phyloP scores from a whole-genome alignment of 306 rosid genomes.

The Gleditsia sinensis region DNA sequence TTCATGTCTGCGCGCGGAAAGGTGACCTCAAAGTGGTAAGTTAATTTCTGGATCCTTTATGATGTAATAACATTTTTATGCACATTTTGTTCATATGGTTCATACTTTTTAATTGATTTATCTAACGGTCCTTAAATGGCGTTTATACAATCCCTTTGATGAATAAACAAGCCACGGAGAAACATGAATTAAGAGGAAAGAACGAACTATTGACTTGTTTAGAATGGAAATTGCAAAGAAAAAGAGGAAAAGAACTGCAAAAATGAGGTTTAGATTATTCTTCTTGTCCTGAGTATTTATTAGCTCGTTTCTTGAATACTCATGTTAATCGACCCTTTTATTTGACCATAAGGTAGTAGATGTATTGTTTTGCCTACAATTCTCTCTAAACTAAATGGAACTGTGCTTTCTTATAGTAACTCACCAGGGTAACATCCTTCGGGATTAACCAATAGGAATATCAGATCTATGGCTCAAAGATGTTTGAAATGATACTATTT shows the following conservation, averaged over 20 bases:
- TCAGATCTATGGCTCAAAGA: neutral
- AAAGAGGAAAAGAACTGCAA: neutral
- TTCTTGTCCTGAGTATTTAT: neutral
- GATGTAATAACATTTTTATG: neutral
- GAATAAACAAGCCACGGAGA: neutral
- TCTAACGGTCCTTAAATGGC: no score
- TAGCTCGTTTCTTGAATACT: neutral
- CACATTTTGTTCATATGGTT: neutral
- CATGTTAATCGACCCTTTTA: neutral
- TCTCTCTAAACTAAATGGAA: neutral
- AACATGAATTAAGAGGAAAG: neutral
- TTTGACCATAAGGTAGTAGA: no score
- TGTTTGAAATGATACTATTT: neutral
- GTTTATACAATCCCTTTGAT: no score
- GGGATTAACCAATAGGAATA: neutral
- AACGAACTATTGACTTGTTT: neutral
- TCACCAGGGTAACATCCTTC: neutral
- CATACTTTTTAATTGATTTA: neutral
- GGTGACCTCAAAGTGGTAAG: conserved; percentile 54
- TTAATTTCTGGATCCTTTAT: neutral
- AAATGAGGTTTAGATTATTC: no score
- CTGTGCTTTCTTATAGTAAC: neutral
- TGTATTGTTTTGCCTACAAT: neutral
- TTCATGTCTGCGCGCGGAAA: conserved; percentile 56
- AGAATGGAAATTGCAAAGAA: neutral